Evolutionary conservation across 306 rosid species (phyloP), one percentile per base, ranked within the genome.

Genomic region (Trifolium fragiferum): DNA sequence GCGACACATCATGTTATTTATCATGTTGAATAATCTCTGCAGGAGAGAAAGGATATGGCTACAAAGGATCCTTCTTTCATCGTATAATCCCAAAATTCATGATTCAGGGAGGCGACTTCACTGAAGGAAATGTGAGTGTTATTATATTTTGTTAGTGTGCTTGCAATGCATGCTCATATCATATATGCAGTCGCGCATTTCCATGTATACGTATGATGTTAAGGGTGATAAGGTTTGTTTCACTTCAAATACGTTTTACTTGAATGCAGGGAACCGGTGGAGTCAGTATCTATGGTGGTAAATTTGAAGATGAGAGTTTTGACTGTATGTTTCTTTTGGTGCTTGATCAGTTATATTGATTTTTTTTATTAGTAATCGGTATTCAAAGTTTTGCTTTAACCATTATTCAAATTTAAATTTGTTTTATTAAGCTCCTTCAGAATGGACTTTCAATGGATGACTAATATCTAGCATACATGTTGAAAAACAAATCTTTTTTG

Each of bases 51-150:
- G 97, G 98, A 78, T 93, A 87, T 81, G 98, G 97, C 66, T 93
- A 85, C 82, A 87, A 90, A 74, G 97, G 87, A 55, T 46, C 81
- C 85, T 87, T 83, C 73, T 93, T 93, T 87, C 97, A 90, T 82
- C 96, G 96, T 55, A 83, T 89, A 76, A 93, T 93, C 71, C 88
- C 78, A 63, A 90, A 89, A 65, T 90, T 93, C 80, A 93, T 93
- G 98, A 85, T 90, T 82, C 98, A 93, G 82, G 97, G 97, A 82
- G 98, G 98, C 67, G 98, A 93, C 78, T 93, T 93, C 88, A 90
- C 93, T 25, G 82, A 89, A 72, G 98, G 98, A 86, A 49, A 93
- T 76, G 97, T 90, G 78, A 76, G 74, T 35, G 32, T 51, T 72
- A 64, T 50, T 60, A 51, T 66, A 20, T 51, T 68, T 66, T 47